Conservation (phyloP, 140 eudicot species). For the Cichorium intybus region DNA sequence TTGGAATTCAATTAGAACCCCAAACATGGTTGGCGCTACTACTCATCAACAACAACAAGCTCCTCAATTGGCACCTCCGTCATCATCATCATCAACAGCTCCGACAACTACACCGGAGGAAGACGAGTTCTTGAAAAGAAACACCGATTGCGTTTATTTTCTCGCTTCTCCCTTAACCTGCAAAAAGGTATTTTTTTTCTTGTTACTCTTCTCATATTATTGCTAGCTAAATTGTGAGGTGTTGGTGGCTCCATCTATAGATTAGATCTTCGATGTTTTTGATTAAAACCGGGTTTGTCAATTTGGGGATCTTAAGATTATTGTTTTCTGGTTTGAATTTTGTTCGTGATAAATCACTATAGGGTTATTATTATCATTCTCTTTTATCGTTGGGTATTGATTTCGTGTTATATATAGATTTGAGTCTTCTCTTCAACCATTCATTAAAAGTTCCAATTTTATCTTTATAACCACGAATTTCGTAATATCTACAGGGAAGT, state of each 20-base stretch:
- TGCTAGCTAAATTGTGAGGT: background rate
- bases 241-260: background rate
- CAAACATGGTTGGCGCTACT: constrained; percentile 37
- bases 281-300: background rate
- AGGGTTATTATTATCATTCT: background rate
- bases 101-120: constrained; percentile 43
- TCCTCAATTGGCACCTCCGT: constrained; percentile 21
- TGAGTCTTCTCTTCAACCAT: constrained; percentile 1
- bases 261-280: constrained; percentile 21
- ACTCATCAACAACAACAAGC: constrained; percentile 22
- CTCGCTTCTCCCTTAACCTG: constrained; percentile 93
- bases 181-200: constrained; percentile 52
- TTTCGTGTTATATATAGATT: background rate
- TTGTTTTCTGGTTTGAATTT: background rate
- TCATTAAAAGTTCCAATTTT: background rate
- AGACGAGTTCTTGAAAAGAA: constrained; percentile 62
- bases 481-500: constrained; percentile 62
- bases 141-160: constrained; percentile 91
- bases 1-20: background rate
- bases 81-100: constrained; percentile 9
- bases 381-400: constrained; percentile 12
- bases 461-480: too few species aligned
- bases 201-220: background rate
- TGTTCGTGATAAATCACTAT: background rate
- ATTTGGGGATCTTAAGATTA: constrained; percentile 14